Conservation (phyloP, 805 yeast species). For the Zygosaccharomyces bailii region DNA sequence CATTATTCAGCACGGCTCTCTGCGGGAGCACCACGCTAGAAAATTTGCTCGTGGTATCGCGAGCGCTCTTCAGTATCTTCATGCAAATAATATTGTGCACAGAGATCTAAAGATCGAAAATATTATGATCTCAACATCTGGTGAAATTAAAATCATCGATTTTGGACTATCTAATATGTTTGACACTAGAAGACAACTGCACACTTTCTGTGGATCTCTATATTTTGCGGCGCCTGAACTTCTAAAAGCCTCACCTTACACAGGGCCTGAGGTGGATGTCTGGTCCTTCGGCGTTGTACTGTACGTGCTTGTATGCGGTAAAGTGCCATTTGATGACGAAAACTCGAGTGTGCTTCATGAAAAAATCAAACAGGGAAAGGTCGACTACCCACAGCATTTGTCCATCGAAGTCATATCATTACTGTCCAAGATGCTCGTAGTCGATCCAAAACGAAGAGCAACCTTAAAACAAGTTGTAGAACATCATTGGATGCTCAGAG, state of each 20-base stretch:
- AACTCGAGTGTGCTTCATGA: conserved; percentile 88
- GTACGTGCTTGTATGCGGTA: conserved; percentile 94
- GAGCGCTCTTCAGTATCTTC: conserved; percentile 90
- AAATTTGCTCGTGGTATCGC: conserved; percentile 94
- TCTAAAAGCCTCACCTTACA: conserved; percentile 84
- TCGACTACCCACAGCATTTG: conserved; percentile 82
- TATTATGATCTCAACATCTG: conserved; percentile 88
- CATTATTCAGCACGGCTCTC: conserved; percentile 91
- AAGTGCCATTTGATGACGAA: conserved; percentile 96
- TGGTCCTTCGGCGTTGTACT: conserved; percentile 98
- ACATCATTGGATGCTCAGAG: conserved; percentile 95
- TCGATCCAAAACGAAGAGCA: conserved; percentile 80
- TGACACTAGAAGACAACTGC: conserved; percentile 64
- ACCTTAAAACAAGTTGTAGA: conserved; percentile 68
- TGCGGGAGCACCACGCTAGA: conserved; percentile 91
- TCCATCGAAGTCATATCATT: conserved; percentile 78
- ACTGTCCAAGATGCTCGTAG: conserved; percentile 85
- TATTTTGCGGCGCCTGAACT: conserved; percentile 99
- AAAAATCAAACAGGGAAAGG: conserved; percentile 86
- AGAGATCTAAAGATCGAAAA: conserved; percentile 96
- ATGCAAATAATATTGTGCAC: conserved; percentile 90
- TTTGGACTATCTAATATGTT: conserved; percentile 91
- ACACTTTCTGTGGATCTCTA: conserved; percentile 94
- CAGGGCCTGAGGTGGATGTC: conserved; percentile 96
- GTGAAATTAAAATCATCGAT: conserved; percentile 93